Percentiles rank a stretch among this genome's conserved stretches.
Conservation (phyloP, 345 rosid species). For the Ailanthus altissimus region DNA sequence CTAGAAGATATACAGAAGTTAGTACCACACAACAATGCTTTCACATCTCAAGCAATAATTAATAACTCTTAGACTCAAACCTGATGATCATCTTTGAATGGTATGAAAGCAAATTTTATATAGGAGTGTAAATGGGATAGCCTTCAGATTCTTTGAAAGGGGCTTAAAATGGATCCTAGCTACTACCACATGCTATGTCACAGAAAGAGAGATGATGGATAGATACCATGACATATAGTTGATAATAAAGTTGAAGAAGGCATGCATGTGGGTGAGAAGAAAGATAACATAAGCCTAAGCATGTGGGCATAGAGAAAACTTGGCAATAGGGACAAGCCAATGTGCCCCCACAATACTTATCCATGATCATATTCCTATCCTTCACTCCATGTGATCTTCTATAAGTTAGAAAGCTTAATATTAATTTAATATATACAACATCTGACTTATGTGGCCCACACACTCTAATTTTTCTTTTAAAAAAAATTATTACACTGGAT, state of each 20-base stretch:
- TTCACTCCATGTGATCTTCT: constrained; percentile 24
- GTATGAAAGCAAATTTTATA: too few species aligned
- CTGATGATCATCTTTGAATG: too few species aligned
- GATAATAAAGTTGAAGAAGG: not conserved
- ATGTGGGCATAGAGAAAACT: constrained; percentile 25
- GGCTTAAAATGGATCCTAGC: constrained; percentile 2
- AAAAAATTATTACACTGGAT: too few species aligned
- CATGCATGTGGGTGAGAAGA: constrained; percentile 21
- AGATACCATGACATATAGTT: not conserved
- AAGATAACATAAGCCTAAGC: constrained; percentile 16
- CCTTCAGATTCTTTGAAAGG: not conserved
- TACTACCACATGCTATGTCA: constrained; percentile 16
- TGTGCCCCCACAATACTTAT: constrained; percentile 27
- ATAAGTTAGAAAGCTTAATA: too few species aligned
- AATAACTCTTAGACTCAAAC: too few species aligned
- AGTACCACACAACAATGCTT: too few species aligned
- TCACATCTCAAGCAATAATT: too few species aligned
- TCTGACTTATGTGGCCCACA: too few species aligned
- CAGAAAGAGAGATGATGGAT: not conserved
- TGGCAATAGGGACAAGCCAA: constrained; percentile 23
- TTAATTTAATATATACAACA: not conserved
- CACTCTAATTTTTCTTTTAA: too few species aligned
- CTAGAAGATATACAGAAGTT: too few species aligned
- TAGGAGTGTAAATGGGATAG: too few species aligned
- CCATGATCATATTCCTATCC: constrained; percentile 6